Base-by-base conservation (phyloP, 352 stramenopile genomes). In the Globisporangium rhizosaccharum region DNA sequence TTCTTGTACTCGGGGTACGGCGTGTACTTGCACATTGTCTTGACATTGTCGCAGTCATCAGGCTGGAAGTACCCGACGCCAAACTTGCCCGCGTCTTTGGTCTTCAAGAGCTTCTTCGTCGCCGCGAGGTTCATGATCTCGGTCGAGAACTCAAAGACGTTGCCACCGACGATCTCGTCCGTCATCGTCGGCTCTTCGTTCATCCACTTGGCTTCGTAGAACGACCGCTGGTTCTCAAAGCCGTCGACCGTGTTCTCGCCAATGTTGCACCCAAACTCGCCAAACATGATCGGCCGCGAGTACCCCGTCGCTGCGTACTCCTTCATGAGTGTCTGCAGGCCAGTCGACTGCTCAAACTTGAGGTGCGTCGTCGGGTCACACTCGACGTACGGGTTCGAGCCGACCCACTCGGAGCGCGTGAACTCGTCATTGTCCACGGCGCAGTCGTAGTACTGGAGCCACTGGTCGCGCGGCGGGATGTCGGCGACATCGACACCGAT, bases 181-280 rank as follows among this genome's bases (percentile, higher is more conserved):
- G 73, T 87, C 83, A 92, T 90, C 28, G 84, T 79, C 7, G 65
- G 20, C 51, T 90, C 82, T 33, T 87, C 76, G 63, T 92, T 92
- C 80, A 92, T 92, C 83, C 83, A 92, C 61, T 88, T 90, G 18
- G 83, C 83, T 23, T 85, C 75, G 50, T 73, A 75, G 57, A 85
- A 85, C 41, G 46, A 54, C 8, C 75, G 75, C 55, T 81, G 70
- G 54, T 72, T 73, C 63, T 80, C 72, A 61, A 73, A 82, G 18
- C 61, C 72, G 39, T 76, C 68, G 56, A 85, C 54, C 26, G 75
- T 85, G 68, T 85, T 85, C 37, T 64, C 58, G 41, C 73, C 72
- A 2, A 71, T 37, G 61, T 81, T 79, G 67, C 75, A 85, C 26
- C 75, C 75, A 56, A 76, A 85, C 58, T 85, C 75, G 47, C 75